phyloP scores from a whole-genome alignment of 352 stramenopile genomes.

The Globisporangium perplexum region DNA sequence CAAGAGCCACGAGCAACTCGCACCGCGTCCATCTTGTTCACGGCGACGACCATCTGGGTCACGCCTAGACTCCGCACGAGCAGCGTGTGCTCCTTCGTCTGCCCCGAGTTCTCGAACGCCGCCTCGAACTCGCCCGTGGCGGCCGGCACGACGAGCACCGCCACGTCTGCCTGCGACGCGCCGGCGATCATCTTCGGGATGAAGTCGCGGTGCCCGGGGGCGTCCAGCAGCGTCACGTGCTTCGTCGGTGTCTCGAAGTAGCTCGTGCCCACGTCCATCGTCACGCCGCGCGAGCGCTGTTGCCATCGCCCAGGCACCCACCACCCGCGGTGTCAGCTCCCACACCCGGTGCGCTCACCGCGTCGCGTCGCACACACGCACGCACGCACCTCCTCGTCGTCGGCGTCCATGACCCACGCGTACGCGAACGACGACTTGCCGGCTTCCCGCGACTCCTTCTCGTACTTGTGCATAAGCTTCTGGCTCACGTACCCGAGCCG shows the following conservation, averaged over 20 bases:
- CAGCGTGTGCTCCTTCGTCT: constrained; percentile 97
- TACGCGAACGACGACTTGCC: constrained; percentile 95
- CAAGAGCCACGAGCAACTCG: no score
- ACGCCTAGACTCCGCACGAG: constrained; percentile 93
- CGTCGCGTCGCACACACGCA: background rate
- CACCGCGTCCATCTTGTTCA: constrained; percentile 98
- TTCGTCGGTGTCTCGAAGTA: constrained; percentile 87
- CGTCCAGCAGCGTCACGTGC: constrained; percentile 94
- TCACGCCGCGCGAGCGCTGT: constrained; percentile 95
- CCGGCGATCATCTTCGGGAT: constrained; percentile 98
- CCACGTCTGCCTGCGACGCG: constrained; percentile 88
- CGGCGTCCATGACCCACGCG: constrained; percentile 93
- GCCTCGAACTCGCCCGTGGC: constrained; percentile 94
- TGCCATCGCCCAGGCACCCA: no score
- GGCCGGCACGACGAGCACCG: constrained; percentile 93
- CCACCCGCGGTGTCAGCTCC: constrained; percentile 15
- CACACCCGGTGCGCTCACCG: background rate
- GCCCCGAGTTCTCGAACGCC: constrained; percentile 91
- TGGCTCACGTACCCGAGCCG: constrained; percentile 86
- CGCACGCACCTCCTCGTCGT: constrained; percentile 60
- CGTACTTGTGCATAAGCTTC: constrained; percentile 88
- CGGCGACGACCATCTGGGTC: constrained; percentile 92
- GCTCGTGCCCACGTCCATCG: constrained; percentile 96
- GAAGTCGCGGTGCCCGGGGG: constrained; percentile 96
- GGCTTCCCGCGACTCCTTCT: constrained; percentile 85